These are phyloP conservation scores for Phytophthora sojae DNA, from an alignment of 352 stramenopile genomes.

Conservation along the genomic window DNA sequence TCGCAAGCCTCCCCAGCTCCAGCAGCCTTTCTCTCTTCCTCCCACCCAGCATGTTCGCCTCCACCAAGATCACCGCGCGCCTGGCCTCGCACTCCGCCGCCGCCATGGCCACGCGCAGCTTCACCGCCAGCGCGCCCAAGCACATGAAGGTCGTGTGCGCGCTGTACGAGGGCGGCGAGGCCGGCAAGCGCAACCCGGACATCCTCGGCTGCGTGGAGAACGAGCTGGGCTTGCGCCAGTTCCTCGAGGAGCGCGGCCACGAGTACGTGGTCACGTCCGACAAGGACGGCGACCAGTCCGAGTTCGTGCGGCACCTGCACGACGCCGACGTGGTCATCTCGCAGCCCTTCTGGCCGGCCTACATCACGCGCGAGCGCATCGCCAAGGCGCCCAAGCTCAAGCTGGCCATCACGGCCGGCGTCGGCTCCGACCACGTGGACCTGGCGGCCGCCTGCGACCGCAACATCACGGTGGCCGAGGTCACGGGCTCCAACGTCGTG, in stretches of 20 bases:
- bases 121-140: slow-evolving; percentile 34
- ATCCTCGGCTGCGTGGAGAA: slow-evolving; percentile 55
- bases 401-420: slow-evolving; percentile 49
- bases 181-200: slow-evolving; percentile 35
- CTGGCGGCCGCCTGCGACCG: slow-evolving; percentile 48
- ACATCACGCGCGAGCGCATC: slow-evolving; percentile 53
- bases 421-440: slow-evolving; percentile 58
- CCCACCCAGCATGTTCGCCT: slow-evolving; percentile 26
- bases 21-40: background rate
- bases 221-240: slow-evolving; percentile 51
- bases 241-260: slow-evolving; percentile 52
- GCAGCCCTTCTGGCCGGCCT: slow-evolving; percentile 61
- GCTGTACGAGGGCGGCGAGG: slow-evolving; percentile 40
- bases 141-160: slow-evolving; percentile 49
- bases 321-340: slow-evolving; percentile 58
- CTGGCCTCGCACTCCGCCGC: slow-evolving; percentile 1
- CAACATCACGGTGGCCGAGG: slow-evolving; percentile 52
- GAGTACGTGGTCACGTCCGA: slow-evolving; percentile 52
- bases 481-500: slow-evolving; percentile 55
- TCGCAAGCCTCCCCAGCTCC: background rate
- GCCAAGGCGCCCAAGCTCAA: slow-evolving; percentile 55
- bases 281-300: slow-evolving; percentile 54
- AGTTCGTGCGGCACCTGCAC: slow-evolving; percentile 48
- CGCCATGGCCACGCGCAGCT: slow-evolving; percentile 22
- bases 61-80: slow-evolving; percentile 29